These are phyloP conservation scores for Pleurotus pulmonarius DNA, from an alignment of 768 basidiomycete species.

Conservation along the genomic window DNA sequence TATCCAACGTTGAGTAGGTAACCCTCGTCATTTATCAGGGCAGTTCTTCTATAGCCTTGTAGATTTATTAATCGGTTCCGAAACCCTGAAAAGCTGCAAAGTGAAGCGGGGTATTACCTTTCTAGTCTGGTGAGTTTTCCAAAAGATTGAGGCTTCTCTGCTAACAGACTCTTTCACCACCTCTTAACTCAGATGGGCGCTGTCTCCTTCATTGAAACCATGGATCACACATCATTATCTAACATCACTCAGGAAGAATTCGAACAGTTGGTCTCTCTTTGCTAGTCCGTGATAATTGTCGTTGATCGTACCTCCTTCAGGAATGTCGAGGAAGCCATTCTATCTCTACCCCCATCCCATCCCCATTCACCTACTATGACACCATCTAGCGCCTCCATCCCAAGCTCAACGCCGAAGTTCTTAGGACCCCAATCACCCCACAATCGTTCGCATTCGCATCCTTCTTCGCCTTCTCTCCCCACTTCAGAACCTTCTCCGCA, in stretches of 20 bases:
- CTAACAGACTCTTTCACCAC: background rate
- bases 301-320: constrained; percentile 19
- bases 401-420: constrained; percentile 15
- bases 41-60: background rate
- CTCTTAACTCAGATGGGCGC: constrained; percentile 73
- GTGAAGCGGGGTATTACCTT: constrained; percentile 96
- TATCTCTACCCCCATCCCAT: constrained; percentile 32
- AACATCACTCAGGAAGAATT: constrained; percentile 93
- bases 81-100: constrained; percentile 83
- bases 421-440: constrained; percentile 37
- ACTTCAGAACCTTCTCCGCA: constrained; percentile 37
- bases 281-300: background rate
- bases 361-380: constrained; percentile 16
- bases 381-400: constrained; percentile 8
- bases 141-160: no score
- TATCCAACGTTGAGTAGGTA: constrained; percentile 92
- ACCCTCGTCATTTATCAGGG: background rate
- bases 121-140: constrained; percentile 75
- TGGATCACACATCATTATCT: constrained; percentile 95
- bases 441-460: constrained; percentile 23
- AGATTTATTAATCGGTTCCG: constrained; percentile 97
- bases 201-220: constrained; percentile 95
- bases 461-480: constrained; percentile 14
- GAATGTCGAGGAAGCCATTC: constrained; percentile 52
- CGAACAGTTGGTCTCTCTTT: constrained; percentile 50